Conservation (phyloP, 495 filamentous ascomycete species). For the Letharia columbiana region DNA sequence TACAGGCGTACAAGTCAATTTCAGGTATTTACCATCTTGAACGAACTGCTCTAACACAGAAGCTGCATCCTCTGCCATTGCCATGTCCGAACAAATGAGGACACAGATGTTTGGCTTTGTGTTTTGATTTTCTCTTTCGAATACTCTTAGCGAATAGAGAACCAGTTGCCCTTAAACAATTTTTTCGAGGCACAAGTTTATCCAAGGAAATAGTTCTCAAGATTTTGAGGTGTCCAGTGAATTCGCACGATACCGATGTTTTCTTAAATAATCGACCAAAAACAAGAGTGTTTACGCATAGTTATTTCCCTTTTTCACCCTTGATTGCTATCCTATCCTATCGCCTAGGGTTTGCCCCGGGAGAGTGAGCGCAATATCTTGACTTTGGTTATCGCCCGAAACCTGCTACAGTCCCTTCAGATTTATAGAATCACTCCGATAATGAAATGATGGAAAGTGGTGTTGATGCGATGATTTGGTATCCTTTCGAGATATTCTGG, state of each 20-base stretch:
- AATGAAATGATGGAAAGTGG: background rate
- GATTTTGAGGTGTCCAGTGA: background rate
- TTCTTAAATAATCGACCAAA: background rate
- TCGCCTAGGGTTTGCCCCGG: background rate
- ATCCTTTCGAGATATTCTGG: background rate
- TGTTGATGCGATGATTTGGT: background rate
- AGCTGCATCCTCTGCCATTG: constrained; percentile 62
- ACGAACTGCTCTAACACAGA: constrained; percentile 89
- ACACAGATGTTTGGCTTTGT: background rate
- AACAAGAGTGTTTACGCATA: background rate
- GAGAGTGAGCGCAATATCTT: background rate
- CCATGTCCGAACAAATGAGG: constrained; percentile 23
- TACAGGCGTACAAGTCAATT: background rate
- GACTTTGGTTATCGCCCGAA: background rate
- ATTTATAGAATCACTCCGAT: background rate
- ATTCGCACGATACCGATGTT: background rate
- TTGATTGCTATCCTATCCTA: background rate
- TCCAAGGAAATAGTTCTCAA: background rate
- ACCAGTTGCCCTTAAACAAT: background rate
- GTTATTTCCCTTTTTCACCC: background rate
- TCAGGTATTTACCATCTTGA: constrained; percentile 51
- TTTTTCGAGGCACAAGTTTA: background rate
- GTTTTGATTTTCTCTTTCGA: background rate
- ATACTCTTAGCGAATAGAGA: background rate
- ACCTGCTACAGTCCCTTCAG: background rate